Base-by-base conservation (phyloP, 2,329 filamentous ascomycete genomes). In the Juglanconis oblonga region DNA sequence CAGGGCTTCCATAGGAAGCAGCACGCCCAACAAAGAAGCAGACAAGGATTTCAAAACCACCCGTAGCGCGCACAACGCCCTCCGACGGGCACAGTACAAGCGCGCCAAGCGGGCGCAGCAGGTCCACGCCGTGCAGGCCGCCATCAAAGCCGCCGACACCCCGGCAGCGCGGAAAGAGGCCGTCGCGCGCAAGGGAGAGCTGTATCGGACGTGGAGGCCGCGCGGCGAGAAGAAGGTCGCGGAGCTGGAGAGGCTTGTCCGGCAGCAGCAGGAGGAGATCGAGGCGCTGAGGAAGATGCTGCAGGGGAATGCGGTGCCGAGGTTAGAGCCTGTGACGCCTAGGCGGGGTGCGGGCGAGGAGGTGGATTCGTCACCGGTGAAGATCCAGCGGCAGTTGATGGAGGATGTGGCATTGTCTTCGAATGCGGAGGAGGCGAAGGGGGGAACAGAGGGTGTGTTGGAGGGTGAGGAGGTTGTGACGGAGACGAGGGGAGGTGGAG, bases 241-340 rank as follows among this genome's bases (percentile, higher is more conserved):
- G 29, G 51, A 52, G 29, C 52, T 61, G 24, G 57, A 62, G 61
- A 40, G 29, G 14, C 53, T 62, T 11, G 57, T 62, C 44, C 57
- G 42, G 54, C 35, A 17, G 35, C 57, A 62, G 58, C 44, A 55
- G 51, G 54, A 48, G 32, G 49, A 62, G 57, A 57, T 57, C 24
- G 45, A 17, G 33, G 54, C 49, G 50, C 47, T 61, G 31, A 51
- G 45, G 54, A 55, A 42, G 53, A 32, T 36, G 36, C 29, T 40
- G 50, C 24, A 35, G 53, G 57, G 42, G 5, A n/a, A 44, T 40
- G 42, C 11, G n/a, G 35, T 49, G 36, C 52, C 57, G 2, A 57
- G 14, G 40, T 17, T 57, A 14, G 50, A 51, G 53, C 44, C 55
- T 5, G 49, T 51, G 31, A 53, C 49, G 52, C 61, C 53, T 11